Percentiles rank a stretch among this genome's conserved stretches.
phyloP scores from a whole-genome alignment of 176 grass and related monocot species.

The Oryza brachyantha region DNA sequence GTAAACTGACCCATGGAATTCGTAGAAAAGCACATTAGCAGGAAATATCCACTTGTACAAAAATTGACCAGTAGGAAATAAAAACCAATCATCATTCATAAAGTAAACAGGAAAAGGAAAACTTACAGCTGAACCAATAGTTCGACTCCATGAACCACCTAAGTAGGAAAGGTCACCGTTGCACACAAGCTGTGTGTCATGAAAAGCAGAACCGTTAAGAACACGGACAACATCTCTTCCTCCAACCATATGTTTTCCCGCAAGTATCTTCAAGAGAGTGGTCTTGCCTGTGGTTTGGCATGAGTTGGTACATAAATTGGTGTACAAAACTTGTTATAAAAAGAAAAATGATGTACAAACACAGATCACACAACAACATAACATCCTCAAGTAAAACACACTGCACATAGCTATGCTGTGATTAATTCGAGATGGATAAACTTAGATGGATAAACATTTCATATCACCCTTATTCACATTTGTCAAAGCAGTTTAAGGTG shows the following conservation, averaged over 20 bases:
- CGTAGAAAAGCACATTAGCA: neutral
- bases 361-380: neutral
- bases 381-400: neutral
- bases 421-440: slow-evolving; percentile 6
- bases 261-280: slow-evolving; percentile 93
- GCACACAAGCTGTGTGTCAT: slow-evolving; percentile 90
- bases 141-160: slow-evolving; percentile 93
- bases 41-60: neutral
- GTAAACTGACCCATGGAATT: neutral
- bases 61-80: neutral
- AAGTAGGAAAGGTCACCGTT: slow-evolving; percentile 79
- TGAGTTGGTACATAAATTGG: neutral
- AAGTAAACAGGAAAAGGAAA: neutral
- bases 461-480: neutral
- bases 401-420: neutral
- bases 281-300: slow-evolving; percentile 75
- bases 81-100: neutral
- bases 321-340: neutral
- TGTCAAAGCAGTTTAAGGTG: too few relatives aligned
- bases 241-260: slow-evolving; percentile 96
- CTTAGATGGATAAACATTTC: neutral
- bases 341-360: neutral
- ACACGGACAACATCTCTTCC: slow-evolving; percentile 90
- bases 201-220: slow-evolving; percentile 89
- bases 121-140: slow-evolving; percentile 85